Base-by-base conservation (phyloP, 2,329 filamentous ascomycete species). In the Aureobasidium subglaciale region DNA sequence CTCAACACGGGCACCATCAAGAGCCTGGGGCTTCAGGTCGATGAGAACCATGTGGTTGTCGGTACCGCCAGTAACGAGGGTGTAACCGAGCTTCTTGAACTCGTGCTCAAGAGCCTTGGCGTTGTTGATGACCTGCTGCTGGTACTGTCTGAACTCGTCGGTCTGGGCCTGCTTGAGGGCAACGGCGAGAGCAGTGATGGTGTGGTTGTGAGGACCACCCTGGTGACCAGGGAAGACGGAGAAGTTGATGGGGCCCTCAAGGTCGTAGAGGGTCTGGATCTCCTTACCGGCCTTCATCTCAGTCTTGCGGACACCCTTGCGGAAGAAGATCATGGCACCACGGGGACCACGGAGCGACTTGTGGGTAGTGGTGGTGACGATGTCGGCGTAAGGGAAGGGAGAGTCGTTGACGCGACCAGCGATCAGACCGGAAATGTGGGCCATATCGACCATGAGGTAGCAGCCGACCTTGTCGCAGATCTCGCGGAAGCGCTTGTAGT, bases 221-320 rank as follows among this genome's bases (percentile, higher is more conserved):
- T 99, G 93, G 74, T 99, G 93, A 56, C 93, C 93, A 15, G 93
- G 93, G 79, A 99, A 99, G 59, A 99, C 93, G 56, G 92, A 96
- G 64, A 84, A 83, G 76, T 99, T 99, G 76, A 99, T 99, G 56
- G 91, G 88, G 25, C 80, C 81, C 72, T 97, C 93, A 38, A 99
- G 86, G 67, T 96, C 86, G 75, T 96, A 99, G 69, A 88, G 73
- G 63, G 87, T 54, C 43, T 84, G 46, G 18, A 59, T 32, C 67
- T 95, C 85, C 70, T 87, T 86, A 68, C 90, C 91, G 46, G 86
- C 90, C 80, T 95, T 96, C 59, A 86, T 75, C 71, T 95, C 87
- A 52, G 85, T 83, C 69, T 83, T 85, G 63, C 92, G 82, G 30
- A 96, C 87, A 60, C 93, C 93, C 74, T 89, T 95, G 65, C 93